phyloP scores from a whole-genome alignment of 2,329 filamentous ascomycete genomes.

The Xylariaceae sp. region DNA sequence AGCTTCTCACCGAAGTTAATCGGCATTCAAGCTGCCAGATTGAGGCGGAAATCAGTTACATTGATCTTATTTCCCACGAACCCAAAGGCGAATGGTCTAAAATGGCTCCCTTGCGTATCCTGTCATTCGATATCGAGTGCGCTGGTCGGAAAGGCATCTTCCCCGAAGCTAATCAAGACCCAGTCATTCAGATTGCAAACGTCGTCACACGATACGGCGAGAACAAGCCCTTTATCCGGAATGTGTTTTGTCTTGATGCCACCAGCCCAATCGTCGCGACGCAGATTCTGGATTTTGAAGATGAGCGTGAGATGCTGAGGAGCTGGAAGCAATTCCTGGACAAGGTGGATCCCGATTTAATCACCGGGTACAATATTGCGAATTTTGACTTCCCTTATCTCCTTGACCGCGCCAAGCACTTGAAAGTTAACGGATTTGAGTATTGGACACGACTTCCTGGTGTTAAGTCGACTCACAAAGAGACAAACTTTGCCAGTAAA shows the following conservation, averaged over 20 bases:
- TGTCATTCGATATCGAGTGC: constrained; percentile 99
- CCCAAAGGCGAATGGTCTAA: constrained; percentile 95
- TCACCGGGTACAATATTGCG: constrained; percentile 97
- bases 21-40: constrained; percentile 94
- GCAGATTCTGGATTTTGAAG: constrained; percentile 75
- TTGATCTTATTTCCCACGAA: constrained; percentile 77
- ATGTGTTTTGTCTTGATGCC: constrained; percentile 91
- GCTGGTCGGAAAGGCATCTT: constrained; percentile 97
- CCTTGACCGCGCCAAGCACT: constrained; percentile 75
- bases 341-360: constrained; percentile 89
- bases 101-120: constrained; percentile 86
- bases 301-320: constrained; percentile 84
- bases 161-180: constrained; percentile 83
- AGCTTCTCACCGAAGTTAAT: constrained; percentile 58
- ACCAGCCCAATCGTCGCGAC: constrained; percentile 94
- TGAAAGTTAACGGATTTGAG: constrained; percentile 75
- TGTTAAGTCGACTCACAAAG: constrained; percentile 64
- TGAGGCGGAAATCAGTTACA: constrained; percentile 79
- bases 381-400: constrained; percentile 99
- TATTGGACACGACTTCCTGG: constrained; percentile 79
- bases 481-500: constrained; percentile 90
- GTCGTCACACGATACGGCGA: constrained; percentile 93
- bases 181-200: constrained; percentile 97
- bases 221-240: constrained; percentile 88
- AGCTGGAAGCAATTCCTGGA: constrained; percentile 87